Conservation (phyloP, 768 basidiomycete genomes). For the Agrocybe chaxingu region DNA sequence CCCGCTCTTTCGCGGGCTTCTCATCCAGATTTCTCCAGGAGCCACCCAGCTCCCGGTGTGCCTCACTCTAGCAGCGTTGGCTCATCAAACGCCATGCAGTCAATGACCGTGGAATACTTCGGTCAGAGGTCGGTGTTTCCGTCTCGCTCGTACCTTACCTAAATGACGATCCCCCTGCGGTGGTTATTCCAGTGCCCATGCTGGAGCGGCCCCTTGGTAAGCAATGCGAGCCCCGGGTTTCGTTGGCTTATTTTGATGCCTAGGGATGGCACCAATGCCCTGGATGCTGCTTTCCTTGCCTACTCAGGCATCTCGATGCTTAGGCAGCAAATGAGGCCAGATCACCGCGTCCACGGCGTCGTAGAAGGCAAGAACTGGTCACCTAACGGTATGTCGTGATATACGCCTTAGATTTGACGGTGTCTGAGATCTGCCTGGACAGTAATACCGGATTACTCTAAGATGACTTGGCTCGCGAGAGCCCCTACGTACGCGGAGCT, state of each 20-base stretch:
- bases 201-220: slow-evolving; percentile 75
- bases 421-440: slow-evolving; percentile 3
- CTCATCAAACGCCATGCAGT: slow-evolving; percentile 60
- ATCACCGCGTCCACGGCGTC: slow-evolving; percentile 76
- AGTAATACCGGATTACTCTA: slow-evolving; percentile 86
- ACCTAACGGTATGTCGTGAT: slow-evolving; percentile 54
- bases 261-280: slow-evolving; percentile 81
- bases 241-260: background rate
- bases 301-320: slow-evolving; percentile 78
- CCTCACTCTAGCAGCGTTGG: slow-evolving; percentile 47
- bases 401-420: background rate
- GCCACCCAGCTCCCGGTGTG: slow-evolving; percentile 64
- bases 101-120: slow-evolving; percentile 65
- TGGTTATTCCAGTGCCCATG: slow-evolving; percentile 57
- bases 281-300: slow-evolving; percentile 85
- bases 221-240: slow-evolving; percentile 4
- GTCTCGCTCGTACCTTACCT: background rate
- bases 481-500: slow-evolving; percentile 64
- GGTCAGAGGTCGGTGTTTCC: slow-evolving; percentile 59
- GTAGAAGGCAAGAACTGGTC: slow-evolving; percentile 67
- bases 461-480: slow-evolving; percentile 69
- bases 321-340: slow-evolving; percentile 84
- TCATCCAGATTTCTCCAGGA: slow-evolving; percentile 41
- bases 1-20: background rate
- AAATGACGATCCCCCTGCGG: background rate